A percentile compares a stretch with the other conserved stretches of the same genome.
phyloP scores from a whole-genome alignment of 108 stramenopile genomes.

The Nitzschia sp. region DNA sequence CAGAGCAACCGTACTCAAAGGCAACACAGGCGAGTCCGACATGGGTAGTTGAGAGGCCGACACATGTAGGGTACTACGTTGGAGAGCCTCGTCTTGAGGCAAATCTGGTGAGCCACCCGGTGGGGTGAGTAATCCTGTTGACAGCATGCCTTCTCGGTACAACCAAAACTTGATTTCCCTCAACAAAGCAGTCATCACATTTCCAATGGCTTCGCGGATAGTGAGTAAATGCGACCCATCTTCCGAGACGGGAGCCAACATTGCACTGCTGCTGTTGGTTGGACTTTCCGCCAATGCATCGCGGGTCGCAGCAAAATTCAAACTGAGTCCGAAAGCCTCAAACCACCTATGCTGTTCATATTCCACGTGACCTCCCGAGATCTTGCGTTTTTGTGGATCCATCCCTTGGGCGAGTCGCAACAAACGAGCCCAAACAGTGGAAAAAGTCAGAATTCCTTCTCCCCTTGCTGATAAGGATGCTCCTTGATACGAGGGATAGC shows the following conservation, averaged over 20 bases:
- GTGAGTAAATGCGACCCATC: constrained; percentile 45
- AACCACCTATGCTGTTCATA: constrained; percentile 85
- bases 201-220: constrained; percentile 69
- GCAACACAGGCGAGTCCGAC: constrained; percentile 25
- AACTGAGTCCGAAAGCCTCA: constrained; percentile 77
- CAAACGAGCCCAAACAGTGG: constrained; percentile 70
- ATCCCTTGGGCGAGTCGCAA: constrained; percentile 83
- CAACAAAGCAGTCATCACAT: constrained; percentile 69
- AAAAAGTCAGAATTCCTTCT: constrained; percentile 64
- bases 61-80: constrained; percentile 84
- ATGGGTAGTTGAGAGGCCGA: constrained; percentile 55
- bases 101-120: constrained; percentile 50
- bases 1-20: constrained; percentile 61
- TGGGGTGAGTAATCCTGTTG: constrained; percentile 57
- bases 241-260: constrained; percentile 33
- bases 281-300: constrained; percentile 82
- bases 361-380: constrained; percentile 85
- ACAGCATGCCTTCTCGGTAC: constrained; percentile 76
- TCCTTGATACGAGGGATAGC: constrained; percentile 43
- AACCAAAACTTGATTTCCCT: constrained; percentile 86
- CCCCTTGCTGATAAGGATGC: constrained; percentile 43
- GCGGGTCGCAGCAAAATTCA: constrained; percentile 79
- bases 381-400: constrained; percentile 84
- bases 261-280: constrained; percentile 45
- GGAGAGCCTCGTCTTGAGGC: constrained; percentile 68